Percentiles rank a stretch among this genome's conserved stretches.
These are phyloP conservation scores for Boletus barrowsii DNA, from an alignment of 768 basidiomycete species.

Conservation along the genomic window DNA sequence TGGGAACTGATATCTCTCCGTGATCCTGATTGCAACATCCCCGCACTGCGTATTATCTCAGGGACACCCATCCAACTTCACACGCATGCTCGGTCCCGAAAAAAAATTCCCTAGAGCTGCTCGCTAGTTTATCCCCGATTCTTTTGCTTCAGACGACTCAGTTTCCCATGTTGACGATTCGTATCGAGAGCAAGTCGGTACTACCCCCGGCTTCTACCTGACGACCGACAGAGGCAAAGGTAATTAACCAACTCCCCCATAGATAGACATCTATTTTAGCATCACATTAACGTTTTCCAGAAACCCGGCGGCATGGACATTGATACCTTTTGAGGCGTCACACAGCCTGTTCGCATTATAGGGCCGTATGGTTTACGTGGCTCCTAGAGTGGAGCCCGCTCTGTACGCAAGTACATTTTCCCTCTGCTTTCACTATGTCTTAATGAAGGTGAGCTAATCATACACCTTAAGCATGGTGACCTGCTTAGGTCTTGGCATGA, in stretches of 20 bases:
- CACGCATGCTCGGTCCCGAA: slow-evolving; percentile 1
- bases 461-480: no score
- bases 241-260: not conserved
- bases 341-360: slow-evolving; percentile 6
- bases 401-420: not conserved
- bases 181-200: not conserved
- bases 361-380: not conserved
- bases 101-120: not conserved
- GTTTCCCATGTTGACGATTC: not conserved
- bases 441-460: not conserved
- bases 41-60: not conserved
- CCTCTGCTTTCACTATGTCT: not conserved
- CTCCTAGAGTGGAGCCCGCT: not conserved
- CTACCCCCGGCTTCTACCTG: not conserved
- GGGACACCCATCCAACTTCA: not conserved
- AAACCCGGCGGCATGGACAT: not conserved
- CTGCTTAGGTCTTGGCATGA: not conserved
- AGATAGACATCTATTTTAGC: slow-evolving; percentile 7
- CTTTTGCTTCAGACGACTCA: not conserved
- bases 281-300: not conserved
- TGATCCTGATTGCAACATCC: not conserved
- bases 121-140: no score
- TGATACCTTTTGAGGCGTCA: not conserved
- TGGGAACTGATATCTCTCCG: not conserved
- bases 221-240: not conserved